These are phyloP conservation scores for Dianthus caryophyllus DNA, from an alignment of 148 eudicot species.

Conservation along the genomic window DNA sequence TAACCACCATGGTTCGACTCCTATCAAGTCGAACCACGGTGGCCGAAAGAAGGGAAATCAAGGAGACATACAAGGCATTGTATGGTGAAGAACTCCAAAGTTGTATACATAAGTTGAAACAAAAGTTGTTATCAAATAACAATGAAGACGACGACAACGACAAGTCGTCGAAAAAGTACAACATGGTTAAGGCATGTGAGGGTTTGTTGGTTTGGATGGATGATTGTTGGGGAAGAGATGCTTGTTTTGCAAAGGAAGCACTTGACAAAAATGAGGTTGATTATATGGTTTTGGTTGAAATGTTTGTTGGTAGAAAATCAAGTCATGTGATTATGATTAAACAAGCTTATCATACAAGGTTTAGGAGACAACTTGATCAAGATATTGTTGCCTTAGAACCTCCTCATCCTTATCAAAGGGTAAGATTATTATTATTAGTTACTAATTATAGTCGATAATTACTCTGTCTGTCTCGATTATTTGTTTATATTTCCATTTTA, in stretches of 20 bases:
- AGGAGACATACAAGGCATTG: constrained; percentile 46
- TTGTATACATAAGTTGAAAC: constrained; percentile 25
- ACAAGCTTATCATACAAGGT: constrained; percentile 54
- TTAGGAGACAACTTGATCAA: constrained; percentile 48
- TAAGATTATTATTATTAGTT: too few species aligned
- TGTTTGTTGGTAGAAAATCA: constrained; percentile 69
- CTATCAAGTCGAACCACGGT: constrained; percentile 25
- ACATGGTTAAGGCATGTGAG: constrained; percentile 17
- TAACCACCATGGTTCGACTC: constrained; percentile 29
- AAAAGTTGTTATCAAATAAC: neutral
- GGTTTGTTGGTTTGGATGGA: constrained; percentile 48
- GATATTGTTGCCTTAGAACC: constrained; percentile 61
- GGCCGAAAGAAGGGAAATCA: constrained; percentile 37
- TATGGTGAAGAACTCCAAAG: constrained; percentile 45
- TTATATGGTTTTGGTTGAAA: constrained; percentile 50
- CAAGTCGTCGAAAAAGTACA: too few species aligned
- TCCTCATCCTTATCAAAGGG: constrained; percentile 74
- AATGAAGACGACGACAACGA: constrained; percentile 3
- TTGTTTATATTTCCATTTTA: neutral
- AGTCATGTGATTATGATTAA: constrained; percentile 58
- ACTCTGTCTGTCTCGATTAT: neutral
- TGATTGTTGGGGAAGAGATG: constrained; percentile 53
- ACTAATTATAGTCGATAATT: too few species aligned
- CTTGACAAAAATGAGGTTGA: constrained; percentile 36
- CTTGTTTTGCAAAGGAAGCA: constrained; percentile 58